Evolutionary conservation across 75 land plant species (phyloP).

Genomic region (Ceratopteris richardii): DNA sequence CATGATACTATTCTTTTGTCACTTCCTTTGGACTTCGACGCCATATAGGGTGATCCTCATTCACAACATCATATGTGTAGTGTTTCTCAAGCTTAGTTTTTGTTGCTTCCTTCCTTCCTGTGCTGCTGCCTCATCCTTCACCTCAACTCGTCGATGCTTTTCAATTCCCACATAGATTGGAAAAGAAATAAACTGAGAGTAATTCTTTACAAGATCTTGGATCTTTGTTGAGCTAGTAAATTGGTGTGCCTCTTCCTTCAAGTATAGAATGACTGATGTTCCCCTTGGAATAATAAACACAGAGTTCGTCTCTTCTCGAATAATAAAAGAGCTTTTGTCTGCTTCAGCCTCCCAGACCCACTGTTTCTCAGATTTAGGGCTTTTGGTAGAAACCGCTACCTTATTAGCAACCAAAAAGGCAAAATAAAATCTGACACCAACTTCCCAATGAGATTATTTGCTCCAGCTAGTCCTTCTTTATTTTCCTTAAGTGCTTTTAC

Average conservation of each 20-base stretch:
- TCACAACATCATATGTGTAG: constrained; percentile 91
- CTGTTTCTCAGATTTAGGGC: constrained; percentile 79
- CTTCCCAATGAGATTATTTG: constrained; percentile 66
- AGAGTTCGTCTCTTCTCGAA: constrained; percentile 71
- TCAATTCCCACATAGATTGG: constrained; percentile 95
- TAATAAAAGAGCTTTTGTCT: constrained; percentile 57
- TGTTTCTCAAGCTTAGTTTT: constrained; percentile 80
- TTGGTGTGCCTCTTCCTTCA: constrained; percentile 85
- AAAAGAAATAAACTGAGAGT: constrained; percentile 95
- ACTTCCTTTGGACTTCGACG: constrained; percentile 81
- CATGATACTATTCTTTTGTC: constrained; percentile 67
- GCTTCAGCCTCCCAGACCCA: constrained; percentile 78
- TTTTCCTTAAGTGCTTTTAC: too few species aligned
- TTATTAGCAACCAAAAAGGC: constrained; percentile 92
- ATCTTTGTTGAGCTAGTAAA: constrained; percentile 66
- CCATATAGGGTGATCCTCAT: constrained; percentile 97
- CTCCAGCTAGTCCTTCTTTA: constrained; percentile 32
- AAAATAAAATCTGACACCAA: constrained; percentile 83
- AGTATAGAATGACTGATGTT: constrained; percentile 64
- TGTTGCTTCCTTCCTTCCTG: constrained; percentile 37
- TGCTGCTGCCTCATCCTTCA: constrained; percentile 15
- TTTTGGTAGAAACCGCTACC: constrained; percentile 88
- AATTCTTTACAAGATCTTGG: constrained; percentile 79
- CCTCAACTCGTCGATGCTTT: constrained; percentile 74
- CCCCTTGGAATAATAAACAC: constrained; percentile 59